These are phyloP conservation scores for Penicillium sp. DNA, from an alignment of 2,329 filamentous ascomycete genomes.

Conservation along the genomic window DNA sequence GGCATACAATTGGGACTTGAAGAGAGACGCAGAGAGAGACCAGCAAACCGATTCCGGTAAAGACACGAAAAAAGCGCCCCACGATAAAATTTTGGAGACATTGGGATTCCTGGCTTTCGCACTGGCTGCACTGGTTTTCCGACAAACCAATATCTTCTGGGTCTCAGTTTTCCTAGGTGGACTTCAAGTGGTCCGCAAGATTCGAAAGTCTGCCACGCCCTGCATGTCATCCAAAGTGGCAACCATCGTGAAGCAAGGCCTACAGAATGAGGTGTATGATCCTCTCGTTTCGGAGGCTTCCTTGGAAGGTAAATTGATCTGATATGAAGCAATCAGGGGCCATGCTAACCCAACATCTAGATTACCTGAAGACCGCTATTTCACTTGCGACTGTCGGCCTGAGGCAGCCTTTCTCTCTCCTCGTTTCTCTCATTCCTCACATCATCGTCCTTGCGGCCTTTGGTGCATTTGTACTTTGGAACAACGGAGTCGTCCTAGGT, in stretches of 20 bases:
- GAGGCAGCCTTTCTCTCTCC: conserved; percentile 41
- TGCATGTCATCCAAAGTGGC: conserved; percentile 28
- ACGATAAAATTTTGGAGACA: conserved; percentile 25
- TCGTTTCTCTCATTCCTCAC: conserved; percentile 51
- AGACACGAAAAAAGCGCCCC: not conserved
- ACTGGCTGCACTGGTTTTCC: conserved; percentile 67
- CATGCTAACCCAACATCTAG: conserved; percentile 36
- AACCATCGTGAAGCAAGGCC: conserved; percentile 35
- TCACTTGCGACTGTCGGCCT: conserved; percentile 64
- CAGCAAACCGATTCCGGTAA: conserved; percentile 25
- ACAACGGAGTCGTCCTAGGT: conserved; percentile 89
- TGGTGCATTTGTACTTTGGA: conserved; percentile 75
- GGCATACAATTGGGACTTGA: conserved; percentile 59
- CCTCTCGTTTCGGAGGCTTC: conserved; percentile 50
- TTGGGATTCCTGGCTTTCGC: conserved; percentile 57
- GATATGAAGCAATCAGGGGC: not conserved
- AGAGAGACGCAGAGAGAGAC: conserved; percentile 25
- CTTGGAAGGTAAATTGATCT: conserved; percentile 46
- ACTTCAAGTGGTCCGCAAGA: conserved; percentile 41
- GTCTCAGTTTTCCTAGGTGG: conserved; percentile 57
- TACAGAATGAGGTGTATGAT: conserved; percentile 50
- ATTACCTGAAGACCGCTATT: conserved; percentile 53
- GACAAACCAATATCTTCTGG: conserved; percentile 98
- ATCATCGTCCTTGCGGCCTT: conserved; percentile 68
- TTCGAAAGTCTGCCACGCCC: conserved; percentile 32